A percentile compares a stretch with the other conserved stretches of the same genome.
phyloP scores from a whole-genome alignment of 2,329 filamentous ascomycete genomes.

The Penicillium sp. region DNA sequence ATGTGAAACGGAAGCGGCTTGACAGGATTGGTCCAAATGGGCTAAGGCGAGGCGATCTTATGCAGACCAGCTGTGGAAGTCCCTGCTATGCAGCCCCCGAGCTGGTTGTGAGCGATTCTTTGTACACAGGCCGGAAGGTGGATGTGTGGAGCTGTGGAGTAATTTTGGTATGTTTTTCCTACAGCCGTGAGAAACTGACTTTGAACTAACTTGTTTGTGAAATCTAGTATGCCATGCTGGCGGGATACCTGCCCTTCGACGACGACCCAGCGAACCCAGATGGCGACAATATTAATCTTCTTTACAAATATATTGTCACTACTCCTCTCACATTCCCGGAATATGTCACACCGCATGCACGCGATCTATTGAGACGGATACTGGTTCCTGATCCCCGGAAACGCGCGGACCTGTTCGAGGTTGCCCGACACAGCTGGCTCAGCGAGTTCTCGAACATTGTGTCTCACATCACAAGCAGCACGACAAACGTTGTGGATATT shows the following conservation, averaged over 20 bases:
- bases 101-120: constrained; percentile 91
- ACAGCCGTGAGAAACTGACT: not conserved
- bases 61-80: constrained; percentile 98
- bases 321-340: constrained; percentile 97
- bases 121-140: constrained; percentile 96
- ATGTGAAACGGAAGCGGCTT: constrained; percentile 79
- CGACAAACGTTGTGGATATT: constrained; percentile 81
- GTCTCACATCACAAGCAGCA: constrained; percentile 93
- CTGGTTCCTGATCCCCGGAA: constrained; percentile 93
- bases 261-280: constrained; percentile 98
- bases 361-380: constrained; percentile 87
- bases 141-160: constrained; percentile 99
- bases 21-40: constrained; percentile 75
- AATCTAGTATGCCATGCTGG: constrained; percentile 90
- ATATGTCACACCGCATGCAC: constrained; percentile 95
- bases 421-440: constrained; percentile 95
- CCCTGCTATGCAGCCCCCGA: constrained; percentile 97
- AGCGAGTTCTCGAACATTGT: constrained; percentile 97
- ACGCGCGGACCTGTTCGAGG: constrained; percentile 93
- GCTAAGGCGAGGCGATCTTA: constrained; percentile 82
- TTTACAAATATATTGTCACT: constrained; percentile 99
- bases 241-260: constrained; percentile 95
- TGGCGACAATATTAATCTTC: constrained; percentile 96
- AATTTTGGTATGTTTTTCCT: constrained; percentile 69
- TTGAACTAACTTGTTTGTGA: not conserved